phyloP scores from a whole-genome alignment of 78 protist genomes.

The Pigoraptor vietnamica region DNA sequence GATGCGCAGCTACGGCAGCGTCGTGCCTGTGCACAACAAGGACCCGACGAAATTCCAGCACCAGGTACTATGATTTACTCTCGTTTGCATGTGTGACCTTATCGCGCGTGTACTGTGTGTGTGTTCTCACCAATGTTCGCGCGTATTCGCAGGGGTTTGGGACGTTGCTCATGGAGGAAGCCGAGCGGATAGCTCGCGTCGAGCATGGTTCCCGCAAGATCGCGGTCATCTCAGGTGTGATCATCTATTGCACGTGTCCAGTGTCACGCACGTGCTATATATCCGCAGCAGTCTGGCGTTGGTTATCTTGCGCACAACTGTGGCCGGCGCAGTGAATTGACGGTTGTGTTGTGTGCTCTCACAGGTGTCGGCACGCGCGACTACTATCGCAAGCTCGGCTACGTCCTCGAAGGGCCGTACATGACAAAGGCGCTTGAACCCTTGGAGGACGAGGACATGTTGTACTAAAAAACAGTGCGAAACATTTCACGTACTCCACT shows the following conservation, averaged over 20 bases:
- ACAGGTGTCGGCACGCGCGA: constrained; percentile 85
- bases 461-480: no score
- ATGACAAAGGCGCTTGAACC: constrained; percentile 41
- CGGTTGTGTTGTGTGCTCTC: background rate
- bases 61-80: constrained; percentile 17
- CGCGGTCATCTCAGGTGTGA: constrained; percentile 78
- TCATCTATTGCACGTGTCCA: constrained; percentile 15
- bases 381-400: constrained; percentile 93
- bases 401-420: constrained; percentile 80
- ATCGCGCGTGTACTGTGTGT: background rate
- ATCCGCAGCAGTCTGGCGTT: no score
- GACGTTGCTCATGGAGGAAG: constrained; percentile 88
- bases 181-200: constrained; percentile 90
- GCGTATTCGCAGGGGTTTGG: constrained; percentile 75
- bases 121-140: background rate
- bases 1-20: constrained; percentile 84
- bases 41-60: constrained; percentile 83
- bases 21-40: constrained; percentile 70
- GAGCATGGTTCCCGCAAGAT: constrained; percentile 78
- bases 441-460: background rate
- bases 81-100: background rate
- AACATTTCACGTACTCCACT: no score
- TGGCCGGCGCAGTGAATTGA: background rate
- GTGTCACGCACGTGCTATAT: no score
- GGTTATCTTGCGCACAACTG: no score